phyloP scores from a whole-genome alignment of 768 basidiomycete species.

The Phlegmacium glaucopus region DNA sequence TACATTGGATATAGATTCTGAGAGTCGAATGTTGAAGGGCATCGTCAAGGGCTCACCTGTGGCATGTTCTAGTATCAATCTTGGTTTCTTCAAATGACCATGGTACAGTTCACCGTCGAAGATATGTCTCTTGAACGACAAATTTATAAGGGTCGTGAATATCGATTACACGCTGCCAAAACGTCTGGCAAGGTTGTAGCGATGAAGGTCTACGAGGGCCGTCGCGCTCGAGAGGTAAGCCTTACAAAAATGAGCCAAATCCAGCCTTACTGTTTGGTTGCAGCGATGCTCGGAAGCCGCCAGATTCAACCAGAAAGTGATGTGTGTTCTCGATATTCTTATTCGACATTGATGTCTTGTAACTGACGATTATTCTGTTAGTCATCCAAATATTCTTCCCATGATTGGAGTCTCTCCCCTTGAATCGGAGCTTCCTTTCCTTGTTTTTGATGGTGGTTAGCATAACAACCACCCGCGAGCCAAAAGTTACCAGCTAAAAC shows the following conservation, averaged over 20 bases:
- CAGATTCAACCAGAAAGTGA: slow-evolving; percentile 2
- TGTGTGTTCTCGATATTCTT: slow-evolving; percentile 2
- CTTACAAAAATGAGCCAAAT: background rate
- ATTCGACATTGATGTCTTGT: no score
- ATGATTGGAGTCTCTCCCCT: slow-evolving; percentile 3
- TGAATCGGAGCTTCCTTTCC: slow-evolving; percentile 1
- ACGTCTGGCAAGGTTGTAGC: background rate
- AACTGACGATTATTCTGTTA: background rate
- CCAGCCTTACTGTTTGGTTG: background rate
- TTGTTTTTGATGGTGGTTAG: slow-evolving; percentile 5
- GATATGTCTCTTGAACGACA: slow-evolving; percentile 1
- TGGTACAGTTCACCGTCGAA: background rate
- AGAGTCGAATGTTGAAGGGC: background rate
- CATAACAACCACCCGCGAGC: no score
- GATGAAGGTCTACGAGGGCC: background rate
- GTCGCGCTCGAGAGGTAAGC: background rate
- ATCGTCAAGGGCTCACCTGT: background rate
- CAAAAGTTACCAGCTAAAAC: background rate
- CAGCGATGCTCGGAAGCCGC: slow-evolving; percentile 2
- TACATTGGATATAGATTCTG: background rate
- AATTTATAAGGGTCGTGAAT: slow-evolving; percentile 4
- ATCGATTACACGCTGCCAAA: slow-evolving; percentile 2
- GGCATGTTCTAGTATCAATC: background rate
- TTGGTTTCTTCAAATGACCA: background rate
- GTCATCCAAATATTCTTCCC: slow-evolving; percentile 5